A percentile compares a stretch with the other conserved stretches of the same genome.
phyloP scores from a whole-genome alignment of 306 rosid genomes.

The Inga laurina region DNA sequence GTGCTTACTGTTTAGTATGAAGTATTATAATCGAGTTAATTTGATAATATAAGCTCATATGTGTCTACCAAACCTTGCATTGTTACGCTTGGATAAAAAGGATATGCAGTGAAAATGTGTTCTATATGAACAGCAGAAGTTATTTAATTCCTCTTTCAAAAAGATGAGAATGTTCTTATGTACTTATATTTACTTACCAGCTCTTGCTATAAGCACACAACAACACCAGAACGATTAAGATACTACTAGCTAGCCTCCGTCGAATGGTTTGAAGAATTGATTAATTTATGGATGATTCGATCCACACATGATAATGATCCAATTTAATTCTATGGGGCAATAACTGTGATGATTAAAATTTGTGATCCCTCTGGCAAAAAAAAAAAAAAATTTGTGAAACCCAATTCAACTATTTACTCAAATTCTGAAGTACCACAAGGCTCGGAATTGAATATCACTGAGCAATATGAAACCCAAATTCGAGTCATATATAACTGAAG shows the following conservation, averaged over 20 bases:
- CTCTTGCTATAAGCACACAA: not conserved
- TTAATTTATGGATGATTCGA: no score
- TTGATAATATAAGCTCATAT: not conserved
- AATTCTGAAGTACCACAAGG: not conserved
- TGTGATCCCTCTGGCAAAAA: no score
- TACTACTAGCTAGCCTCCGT: not conserved
- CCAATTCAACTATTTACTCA: no score
- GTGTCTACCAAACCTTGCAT: not conserved
- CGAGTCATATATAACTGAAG: not conserved
- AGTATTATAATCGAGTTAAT: not conserved
- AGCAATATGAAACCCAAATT: not conserved
- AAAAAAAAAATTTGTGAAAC: no score
- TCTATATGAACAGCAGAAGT: not conserved
- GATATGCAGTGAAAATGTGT: not conserved
- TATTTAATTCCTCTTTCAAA: not conserved
- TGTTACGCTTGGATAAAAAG: not conserved
- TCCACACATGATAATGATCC: not conserved
- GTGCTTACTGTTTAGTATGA: not conserved
- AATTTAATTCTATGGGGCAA: not conserved
- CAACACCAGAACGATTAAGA: not conserved
- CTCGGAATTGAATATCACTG: not conserved
- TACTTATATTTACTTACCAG: not conserved
- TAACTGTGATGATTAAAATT: not conserved
- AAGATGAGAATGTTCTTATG: not conserved
- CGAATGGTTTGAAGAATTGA: not conserved